Evolutionary conservation across 2,329 filamentous ascomycete genomes (phyloP), one percentile per base, ranked within the genome.

Genomic region (Penicillium capsulatum): DNA sequence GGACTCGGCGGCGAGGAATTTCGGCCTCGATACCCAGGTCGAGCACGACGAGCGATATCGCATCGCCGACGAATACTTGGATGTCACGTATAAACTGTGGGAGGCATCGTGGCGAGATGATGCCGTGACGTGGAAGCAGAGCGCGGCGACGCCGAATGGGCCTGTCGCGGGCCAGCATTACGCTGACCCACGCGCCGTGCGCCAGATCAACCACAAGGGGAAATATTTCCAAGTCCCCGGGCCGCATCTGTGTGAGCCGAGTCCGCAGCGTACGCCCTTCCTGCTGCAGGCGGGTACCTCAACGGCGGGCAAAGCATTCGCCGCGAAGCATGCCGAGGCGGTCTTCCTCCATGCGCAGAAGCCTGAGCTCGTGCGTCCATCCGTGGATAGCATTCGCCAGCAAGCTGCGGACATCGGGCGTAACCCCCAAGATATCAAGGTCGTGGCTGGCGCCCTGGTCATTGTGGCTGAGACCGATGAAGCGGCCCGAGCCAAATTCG

Each of bases 81-180:
- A 68, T n/a, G 63, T 70, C 6, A 53, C 60, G 1, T 69, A 70
- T 38, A 72, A 73, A 48, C 61, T 77, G 0, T 77, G 72, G 72
- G 73, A 77, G 54, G 71, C 68, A 0, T 73, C 68, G 4, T 78
- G 74, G 73, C 59, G 68, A 15, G 66, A 69, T 28, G 64, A 60
- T 5, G 65, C 67, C 0, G 61, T 69, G 4, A 53, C 37, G 4
- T 54, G 59, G 38, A 45, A 43, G 3, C 41, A 50, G 3, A 48
- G 42, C 7, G 46, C 36, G 7, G 39, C 31, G 30, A 43, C 53
- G 13, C 13, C 26, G 2, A 38, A 37, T 8, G 50, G 54, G 14
- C 36, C 42, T 0, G 34, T 31, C 6, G 31, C 38, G 14, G 56
- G 40, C 1, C 26, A 40, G 17, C 29, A 53, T 1, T 68, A 68